A percentile compares a stretch with the other conserved stretches of the same genome.
Evolutionary conservation across 257 asterid species (phyloP).

Genomic region (Avicennia marina): DNA sequence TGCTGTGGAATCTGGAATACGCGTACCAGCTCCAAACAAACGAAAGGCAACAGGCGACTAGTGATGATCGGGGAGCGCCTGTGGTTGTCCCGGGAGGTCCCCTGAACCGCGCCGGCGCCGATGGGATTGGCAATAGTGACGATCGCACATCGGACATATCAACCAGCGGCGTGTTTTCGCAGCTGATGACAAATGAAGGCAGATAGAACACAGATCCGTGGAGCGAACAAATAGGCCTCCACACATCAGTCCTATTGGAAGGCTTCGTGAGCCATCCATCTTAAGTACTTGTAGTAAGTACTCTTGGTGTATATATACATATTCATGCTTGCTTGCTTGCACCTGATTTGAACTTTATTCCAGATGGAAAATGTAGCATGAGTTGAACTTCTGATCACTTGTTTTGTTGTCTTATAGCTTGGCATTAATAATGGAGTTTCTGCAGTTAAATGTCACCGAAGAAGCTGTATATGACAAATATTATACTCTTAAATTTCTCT

Average conservation of each 20-base stretch:
- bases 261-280: neutral
- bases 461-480: too few relatives aligned
- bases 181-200: conserved; percentile 62
- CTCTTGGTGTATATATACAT: neutral
- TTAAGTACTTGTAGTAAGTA: too few relatives aligned
- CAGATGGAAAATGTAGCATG: too few relatives aligned
- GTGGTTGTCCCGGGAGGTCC: conserved; percentile 17
- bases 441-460: too few relatives aligned
- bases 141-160: conserved; percentile 48
- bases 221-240: neutral
- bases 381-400: too few relatives aligned
- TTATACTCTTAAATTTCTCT: too few relatives aligned
- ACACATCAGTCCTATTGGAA: neutral
- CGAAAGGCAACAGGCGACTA: conserved; percentile 14
- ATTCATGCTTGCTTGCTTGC: conserved; percentile 4
- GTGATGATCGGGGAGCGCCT: conserved; percentile 18
- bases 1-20: conserved; percentile 60
- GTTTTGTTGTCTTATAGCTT: too few relatives aligned
- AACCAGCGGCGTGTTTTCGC: conserved; percentile 68
- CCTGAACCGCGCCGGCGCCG: neutral
- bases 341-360: too few relatives aligned
- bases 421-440: too few relatives aligned
- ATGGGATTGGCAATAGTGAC: conserved; percentile 19
- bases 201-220: conserved; percentile 26
- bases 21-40: conserved; percentile 65